Evolutionary conservation across 1,284 basidiomycete species (phyloP).

Genomic region (Cystobasidiaceae sp.): DNA sequence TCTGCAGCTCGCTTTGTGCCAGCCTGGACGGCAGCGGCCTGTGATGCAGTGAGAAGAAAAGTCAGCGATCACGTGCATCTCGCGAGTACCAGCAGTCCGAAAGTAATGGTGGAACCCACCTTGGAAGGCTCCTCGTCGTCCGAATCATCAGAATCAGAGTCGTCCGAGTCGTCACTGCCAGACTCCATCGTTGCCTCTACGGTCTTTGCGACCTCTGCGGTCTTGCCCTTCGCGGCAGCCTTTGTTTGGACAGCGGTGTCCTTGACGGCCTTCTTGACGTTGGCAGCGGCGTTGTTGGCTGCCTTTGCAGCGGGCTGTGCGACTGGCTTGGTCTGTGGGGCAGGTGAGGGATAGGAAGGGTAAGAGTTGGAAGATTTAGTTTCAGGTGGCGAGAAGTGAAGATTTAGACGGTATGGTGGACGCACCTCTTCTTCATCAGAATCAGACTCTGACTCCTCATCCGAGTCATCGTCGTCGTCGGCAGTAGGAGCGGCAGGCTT

Average conservation of each 20-base stretch:
- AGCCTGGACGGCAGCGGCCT: too few species aligned
- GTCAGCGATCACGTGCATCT: too few species aligned
- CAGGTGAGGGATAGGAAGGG: background rate
- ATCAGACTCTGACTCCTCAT: constrained; percentile 23
- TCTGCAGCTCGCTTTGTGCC: constrained; percentile 8
- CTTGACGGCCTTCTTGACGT: constrained; percentile 25
- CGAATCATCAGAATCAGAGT: background rate
- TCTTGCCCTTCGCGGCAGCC: constrained; percentile 5
- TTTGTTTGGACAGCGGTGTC: constrained; percentile 21
- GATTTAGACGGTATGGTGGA: background rate
- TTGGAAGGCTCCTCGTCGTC: constrained; percentile 44
- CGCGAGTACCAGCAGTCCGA: too few species aligned
- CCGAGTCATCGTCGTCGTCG: too few species aligned
- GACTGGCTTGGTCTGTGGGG: constrained; percentile 30
- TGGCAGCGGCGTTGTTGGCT: constrained; percentile 21
- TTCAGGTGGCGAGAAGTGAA: background rate
- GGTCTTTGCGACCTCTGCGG: constrained; percentile 4
- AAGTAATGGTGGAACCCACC: too few species aligned
- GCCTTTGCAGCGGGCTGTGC: constrained; percentile 23
- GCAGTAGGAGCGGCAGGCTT: too few species aligned
- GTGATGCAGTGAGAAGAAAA: too few species aligned
- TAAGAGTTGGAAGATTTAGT: background rate
- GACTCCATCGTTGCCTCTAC: background rate
- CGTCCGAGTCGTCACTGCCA: too few species aligned
- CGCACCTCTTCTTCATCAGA: constrained; percentile 35